Evolutionary conservation across 306 rosid species (phyloP), one percentile per base, ranked within the genome.

Genomic region (Phaseolus lunatus): DNA sequence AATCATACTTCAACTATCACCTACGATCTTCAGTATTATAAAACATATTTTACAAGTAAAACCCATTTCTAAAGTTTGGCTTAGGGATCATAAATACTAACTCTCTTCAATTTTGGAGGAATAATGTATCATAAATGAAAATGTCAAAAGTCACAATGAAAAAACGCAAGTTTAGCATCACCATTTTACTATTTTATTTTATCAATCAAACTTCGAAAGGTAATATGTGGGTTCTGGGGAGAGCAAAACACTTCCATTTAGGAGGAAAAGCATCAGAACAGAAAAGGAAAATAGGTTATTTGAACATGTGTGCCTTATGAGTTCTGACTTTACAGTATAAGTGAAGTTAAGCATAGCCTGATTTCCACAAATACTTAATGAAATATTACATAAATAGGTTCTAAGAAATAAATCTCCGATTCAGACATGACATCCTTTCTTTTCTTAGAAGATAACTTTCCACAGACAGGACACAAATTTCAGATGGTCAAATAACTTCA

Each of bases 161-260:
- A 65, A 69, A 68, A 63, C n/a, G 22, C 33, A 31, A 31, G 53
- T 24, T 48, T 56, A 54, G 64, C 50, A 75, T 70, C 22, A 67
- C 20, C 11, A 39, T 59, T 58, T 53, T 67, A 20, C 31, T 37
- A 41, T 19, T 65, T 19, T 35, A 70, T 49, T 71, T 62, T 27
- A 76, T 65, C 73, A 70, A 84, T 71, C 57, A 57, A 72, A 66
- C 63, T 66, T 72, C 57, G 49, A 71, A 76, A 39, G 49, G 63
- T 23, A 72, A 39, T 6, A 33, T 41, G 53, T 23, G 14, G 48
- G 19, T 19, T 49, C 54, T 2, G 5, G 37, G n/a, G 29, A 26
- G 33, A 35, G n/a, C 4, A 24, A 52, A 71, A 70, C 73, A 76
- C 61, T 63, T 80, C n/a, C 53, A 37, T 18, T 50, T 14, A 22